phyloP scores from a whole-genome alignment of 352 stramenopile genomes.

The Globisporangium radiosum region DNA sequence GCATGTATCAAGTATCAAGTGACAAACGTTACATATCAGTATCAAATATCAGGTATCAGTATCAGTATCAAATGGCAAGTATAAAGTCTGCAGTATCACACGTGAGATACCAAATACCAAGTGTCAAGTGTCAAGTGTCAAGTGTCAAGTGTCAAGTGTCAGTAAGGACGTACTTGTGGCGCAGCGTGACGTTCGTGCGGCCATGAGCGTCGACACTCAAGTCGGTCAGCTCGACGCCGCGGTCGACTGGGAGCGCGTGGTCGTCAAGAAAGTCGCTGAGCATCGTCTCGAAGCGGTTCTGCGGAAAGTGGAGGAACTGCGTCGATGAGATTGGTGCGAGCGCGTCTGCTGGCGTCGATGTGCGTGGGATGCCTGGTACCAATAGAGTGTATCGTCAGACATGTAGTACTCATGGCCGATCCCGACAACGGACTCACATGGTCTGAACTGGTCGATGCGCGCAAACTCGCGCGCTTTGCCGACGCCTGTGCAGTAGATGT shows the following conservation, averaged over 20 bases:
- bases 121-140: neutral
- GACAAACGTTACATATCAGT: too few relatives aligned
- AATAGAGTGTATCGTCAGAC: neutral
- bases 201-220: slow-evolving; percentile 18
- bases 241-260: slow-evolving; percentile 41
- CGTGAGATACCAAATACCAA: too few relatives aligned
- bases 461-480: slow-evolving; percentile 62
- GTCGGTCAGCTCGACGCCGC: slow-evolving; percentile 47
- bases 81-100: neutral
- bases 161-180: slow-evolving; percentile 35
- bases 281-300: slow-evolving; percentile 77
- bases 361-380: slow-evolving; percentile 38
- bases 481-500: slow-evolving; percentile 76
- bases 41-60: too few relatives aligned
- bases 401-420: too few relatives aligned
- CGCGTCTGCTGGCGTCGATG: slow-evolving; percentile 5
- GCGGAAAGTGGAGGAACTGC: slow-evolving; percentile 80
- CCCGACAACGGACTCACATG: slow-evolving; percentile 20
- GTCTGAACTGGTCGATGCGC: slow-evolving; percentile 75
- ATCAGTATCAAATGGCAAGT: too few relatives aligned
- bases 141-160: too few relatives aligned
- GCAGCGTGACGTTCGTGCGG: slow-evolving; percentile 26
- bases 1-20: too few relatives aligned
- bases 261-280: slow-evolving; percentile 46
- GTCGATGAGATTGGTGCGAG: slow-evolving; percentile 54